Base-by-base conservation (phyloP, 108 stramenopile genomes). In the Poteriospumella lacustris region DNA sequence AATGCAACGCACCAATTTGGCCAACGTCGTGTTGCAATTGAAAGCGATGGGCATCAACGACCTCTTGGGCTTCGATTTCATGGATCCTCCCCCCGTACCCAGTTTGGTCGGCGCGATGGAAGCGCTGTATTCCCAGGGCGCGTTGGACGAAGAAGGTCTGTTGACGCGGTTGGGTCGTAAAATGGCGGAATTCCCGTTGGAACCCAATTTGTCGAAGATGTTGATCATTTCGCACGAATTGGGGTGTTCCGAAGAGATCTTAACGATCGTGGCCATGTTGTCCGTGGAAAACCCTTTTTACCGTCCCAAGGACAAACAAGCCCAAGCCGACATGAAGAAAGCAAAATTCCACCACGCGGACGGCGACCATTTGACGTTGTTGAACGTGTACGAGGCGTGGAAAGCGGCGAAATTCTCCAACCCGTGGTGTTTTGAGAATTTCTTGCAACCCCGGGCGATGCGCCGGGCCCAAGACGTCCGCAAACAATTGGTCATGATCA, bases 351-450 rank as follows among this genome's bases (percentile, higher is more conserved):
- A 95, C 81, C 95, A 97, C 83, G 91, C 94, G 1, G 98, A 99
- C 86, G 98, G 98, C 1, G 98, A 99, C 82, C 98, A 99, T 78
- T 80, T 99, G 41, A 97, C 96, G 12, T 85, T 97, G 0, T 85
- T 99, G 28, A 87, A 91, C 24, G 96, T 99, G 58, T 99, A 97
- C 88, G 93, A 96, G 79, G 95, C 89, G 42, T 99, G 96, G 96
- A 85, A 86, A 82, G 85, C 81, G 56, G 80, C 91, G 40, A 92
- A 92, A 62, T 96, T 96, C 80, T 86, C 86, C 77, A 95, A 92
- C 75, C 96, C 96, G 0, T 99, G 98, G 96, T 97, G 98, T 82
- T 96, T 92, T 85, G 98, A 99, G 79, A 96, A 97, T 76, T 99
- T 96, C 76, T 77, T 99, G 38, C 96, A 97, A 80, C 92, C 96